Base-by-base conservation (phyloP, 2,329 filamentous ascomycete genomes). In the Aureobasidium sp. region DNA sequence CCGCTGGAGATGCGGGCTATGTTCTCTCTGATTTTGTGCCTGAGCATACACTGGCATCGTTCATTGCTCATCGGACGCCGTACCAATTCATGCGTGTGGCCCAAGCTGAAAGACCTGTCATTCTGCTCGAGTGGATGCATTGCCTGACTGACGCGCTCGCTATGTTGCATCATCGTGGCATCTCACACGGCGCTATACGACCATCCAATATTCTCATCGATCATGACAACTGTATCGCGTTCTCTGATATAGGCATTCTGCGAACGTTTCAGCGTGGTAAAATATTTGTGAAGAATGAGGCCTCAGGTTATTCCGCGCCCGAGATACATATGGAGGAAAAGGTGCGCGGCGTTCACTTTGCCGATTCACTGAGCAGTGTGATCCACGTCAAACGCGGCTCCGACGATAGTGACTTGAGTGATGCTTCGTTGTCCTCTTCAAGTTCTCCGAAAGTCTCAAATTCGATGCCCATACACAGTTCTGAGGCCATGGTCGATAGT, bases 61-160 rank as follows among this genome's bases (percentile, higher is more conserved):
- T 90, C 71, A 79, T 91, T 63, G 79, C 84, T 17, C 84, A 83
- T 57, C 72, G 78, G 4, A 83, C 82, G 5, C 85, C 87, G 2
- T 76, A 81, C 26, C 81, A 82, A 26, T 81, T 87, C 71, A 86
- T 87, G 68, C 82, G 81, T 59, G 71, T 90, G 12, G 68, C 82
- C 3, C 88, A 89, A 69, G 77, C 79, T 56, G 80, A 83, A 44
- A 79, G 87, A 29, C 80, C 85, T 37, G 76, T 78, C 50, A 75
- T 87, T 17, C 71, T 90, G 5, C 78, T 90, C 70, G 86, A 89
- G 71, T 92, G 88, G 88, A 83, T 91, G 68, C 84, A 88, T 69
- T 92, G 88, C 70, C 79, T 92, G 4, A 79, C 82, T 44, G 86
- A 90, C 70, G 85, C 87, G 1, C 70, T 91, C 17, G 83, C 85